Evolutionary conservation across 2,329 filamentous ascomycete species (phyloP), one percentile per base, ranked within the genome.

Genomic region (Alternaria atra): DNA sequence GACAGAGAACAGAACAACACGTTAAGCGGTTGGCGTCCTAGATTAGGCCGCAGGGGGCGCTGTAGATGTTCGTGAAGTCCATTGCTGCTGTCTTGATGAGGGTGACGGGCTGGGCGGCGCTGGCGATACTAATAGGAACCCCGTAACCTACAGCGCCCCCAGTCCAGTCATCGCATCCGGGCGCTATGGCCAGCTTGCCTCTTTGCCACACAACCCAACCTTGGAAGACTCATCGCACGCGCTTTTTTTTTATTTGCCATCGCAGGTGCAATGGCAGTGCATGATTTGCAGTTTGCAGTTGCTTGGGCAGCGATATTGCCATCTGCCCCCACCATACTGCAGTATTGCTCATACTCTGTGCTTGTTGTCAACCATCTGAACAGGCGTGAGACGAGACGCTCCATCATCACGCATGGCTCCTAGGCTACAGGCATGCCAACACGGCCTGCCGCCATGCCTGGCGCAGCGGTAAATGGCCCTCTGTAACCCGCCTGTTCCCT

Each of bases 51-150:
- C 62, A 67, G 70, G 70, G 70, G 72, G 71, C 69, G 69, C 64
- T 66, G 55, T 64, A 64, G 59, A 73, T 65, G 68, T 71, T 76
- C 62, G 72, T 73, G 66, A 71, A 69, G 67, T 73, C 67, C 74
- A 77, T 77, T 67, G 66, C 67, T 77, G 63, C 69, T 73, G 66
- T 70, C 64, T 68, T 70, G 69, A 66, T 66, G 69, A 61, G 64
- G 63, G 65, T 59, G 67, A 55, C 47, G 62, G 66, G 66, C 68
- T 71, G 66, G 68, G 69, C 67, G 69, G 67, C 62, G 42, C 65
- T 66, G 61, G 70, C 65, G 65, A 72, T 69, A 63, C 66, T 71
- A 71, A 71, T 71, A 72, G 69, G 67, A 66, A 70, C 58, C 65
- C 68, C 65, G 56, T 61, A 55, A 52, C 64, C 64, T 62, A 65